Evolutionary conservation across 208 protist genomes (phyloP), one percentile per base, ranked within the genome.

Genomic region (Leishmania lainsoni): DNA sequence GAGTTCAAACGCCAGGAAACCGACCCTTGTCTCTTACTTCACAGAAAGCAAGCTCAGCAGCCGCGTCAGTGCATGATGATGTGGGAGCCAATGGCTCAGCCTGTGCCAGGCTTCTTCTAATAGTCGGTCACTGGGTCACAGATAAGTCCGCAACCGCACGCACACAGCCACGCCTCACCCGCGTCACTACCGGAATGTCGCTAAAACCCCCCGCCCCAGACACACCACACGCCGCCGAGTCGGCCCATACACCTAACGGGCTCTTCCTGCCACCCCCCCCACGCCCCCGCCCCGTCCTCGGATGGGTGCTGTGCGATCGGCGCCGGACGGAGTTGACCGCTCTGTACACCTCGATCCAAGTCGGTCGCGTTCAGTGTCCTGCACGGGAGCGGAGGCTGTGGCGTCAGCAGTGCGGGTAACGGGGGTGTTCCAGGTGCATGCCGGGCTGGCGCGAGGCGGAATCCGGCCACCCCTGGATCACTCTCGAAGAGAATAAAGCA

Each of bases 341-440:
- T 45, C 42, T 8, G 56, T 22, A n/a, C 52, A 0, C 16, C 52
- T 56, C 20, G 52, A 56, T 20, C 52, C 56, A 61, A 17, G 56
- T 26, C 5, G 56, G 16, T 16, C 56, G 22, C 4, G 56, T 26
- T 22, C 56, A 61, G 56, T 17, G 56, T n/a, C 56, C 16, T n/a
- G 58, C 58, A 79, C 52, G 20, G 76, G 83, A n/a, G 89, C 87
- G 75, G 91, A 93, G 65, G 82, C 72, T 32, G 75, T 85, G 39
- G 39, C 39, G 39, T n/a, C 69, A 12, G 3, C 48, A 22, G 39
- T 74, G 59, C 49, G 65, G 26, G n/a, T 32, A 10, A 42, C 58
- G 39, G 58, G 20, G 79, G 63, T 42, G 74, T 10, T 32, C 58
- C 58, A 5, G 26, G 10, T n/a, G 58, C 20, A 63, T 63, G 58